phyloP scores from a whole-genome alignment of 306 rosid genomes.

The Sindora glabra region DNA sequence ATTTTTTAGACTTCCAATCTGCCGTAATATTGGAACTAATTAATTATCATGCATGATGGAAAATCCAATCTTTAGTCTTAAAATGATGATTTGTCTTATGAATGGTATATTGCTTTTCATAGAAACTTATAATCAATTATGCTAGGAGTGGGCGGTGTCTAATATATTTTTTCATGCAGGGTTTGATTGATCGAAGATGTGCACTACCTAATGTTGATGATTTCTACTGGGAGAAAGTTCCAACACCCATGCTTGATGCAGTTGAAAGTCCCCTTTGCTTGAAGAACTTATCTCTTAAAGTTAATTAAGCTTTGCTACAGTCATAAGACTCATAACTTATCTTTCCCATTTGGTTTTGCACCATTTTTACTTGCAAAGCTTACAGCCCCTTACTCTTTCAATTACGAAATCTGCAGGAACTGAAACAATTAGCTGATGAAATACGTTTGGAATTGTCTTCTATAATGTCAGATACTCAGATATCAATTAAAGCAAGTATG shows the following conservation, averaged over 20 bases:
- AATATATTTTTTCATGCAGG: slow-evolving; percentile 42
- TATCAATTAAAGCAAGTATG: slow-evolving; percentile 52
- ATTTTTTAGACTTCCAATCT: too few species aligned
- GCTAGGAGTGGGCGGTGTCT: slow-evolving; percentile 6
- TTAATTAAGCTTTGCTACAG: slow-evolving; percentile 19
- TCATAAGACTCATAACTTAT: background rate
- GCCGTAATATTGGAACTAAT: background rate
- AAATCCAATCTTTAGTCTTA: background rate
- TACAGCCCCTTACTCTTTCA: slow-evolving; percentile 12
- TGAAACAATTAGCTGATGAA: slow-evolving; percentile 76
- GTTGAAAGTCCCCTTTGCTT: slow-evolving; percentile 74
- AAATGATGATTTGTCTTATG: background rate
- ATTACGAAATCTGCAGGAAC: slow-evolving; percentile 48
- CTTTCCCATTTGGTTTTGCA: background rate
- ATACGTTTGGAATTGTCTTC: slow-evolving; percentile 61
- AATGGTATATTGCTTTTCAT: background rate
- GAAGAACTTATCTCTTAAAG: slow-evolving; percentile 76
- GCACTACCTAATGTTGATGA: slow-evolving; percentile 51
- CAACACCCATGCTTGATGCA: slow-evolving; percentile 80
- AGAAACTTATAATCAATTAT: background rate
- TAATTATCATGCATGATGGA: background rate
- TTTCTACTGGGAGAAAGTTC: slow-evolving; percentile 51
- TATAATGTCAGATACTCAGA: slow-evolving; percentile 26
- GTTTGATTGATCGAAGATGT: slow-evolving; percentile 28
- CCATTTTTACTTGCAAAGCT: background rate